Base-by-base conservation (phyloP, 129 eudicot genomes). In the Arctium lappa region DNA sequence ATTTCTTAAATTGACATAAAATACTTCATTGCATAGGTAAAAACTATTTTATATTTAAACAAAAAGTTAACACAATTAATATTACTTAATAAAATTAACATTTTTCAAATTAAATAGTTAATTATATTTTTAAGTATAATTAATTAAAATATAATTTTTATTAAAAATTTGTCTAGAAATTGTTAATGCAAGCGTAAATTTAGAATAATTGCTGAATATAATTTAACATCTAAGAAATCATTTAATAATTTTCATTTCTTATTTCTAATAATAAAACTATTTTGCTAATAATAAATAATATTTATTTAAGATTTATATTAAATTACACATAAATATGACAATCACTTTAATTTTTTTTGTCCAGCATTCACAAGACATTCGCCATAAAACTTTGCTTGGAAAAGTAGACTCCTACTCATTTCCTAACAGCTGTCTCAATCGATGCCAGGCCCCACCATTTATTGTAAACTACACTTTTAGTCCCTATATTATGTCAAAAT, bases 381-480 rank as follows among this genome's bases (percentile, higher is more conserved):
- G 77, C 74, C 90, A 88, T 85, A 75, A 78, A 83, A 74, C 84
- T 78, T 79, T 91, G 94, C 84, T 71, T 56, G 77, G 73, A 38
- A 86, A 91, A 91, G 90, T 88, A 83, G 88, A 79, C 78, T 85
- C 88, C 90, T 85, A 72, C 87, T 84, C 87, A 77, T 82, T 71
- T 60, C 83, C 37, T 60, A 69, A 60, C 87, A 84, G 83, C 83
- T 89, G 88, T 83, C 77, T 36, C 42, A 34, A 79, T 85, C 69
- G 77, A 85, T 80, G 75, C 12, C 37, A 9, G 68, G 79, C 66
- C 79, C 81, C 73, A 39, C 73, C 29, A 38, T 2, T 1, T 60
- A n/a, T 60, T 0, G 6, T 16, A 16, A 16, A 5, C 1, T 46
- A 60, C 68, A 60, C 68, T 60, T 60, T 60, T 60, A 9, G 68